phyloP scores from a whole-genome alignment of 2,329 filamentous ascomycete genomes.

The Blastomyces parvus region DNA sequence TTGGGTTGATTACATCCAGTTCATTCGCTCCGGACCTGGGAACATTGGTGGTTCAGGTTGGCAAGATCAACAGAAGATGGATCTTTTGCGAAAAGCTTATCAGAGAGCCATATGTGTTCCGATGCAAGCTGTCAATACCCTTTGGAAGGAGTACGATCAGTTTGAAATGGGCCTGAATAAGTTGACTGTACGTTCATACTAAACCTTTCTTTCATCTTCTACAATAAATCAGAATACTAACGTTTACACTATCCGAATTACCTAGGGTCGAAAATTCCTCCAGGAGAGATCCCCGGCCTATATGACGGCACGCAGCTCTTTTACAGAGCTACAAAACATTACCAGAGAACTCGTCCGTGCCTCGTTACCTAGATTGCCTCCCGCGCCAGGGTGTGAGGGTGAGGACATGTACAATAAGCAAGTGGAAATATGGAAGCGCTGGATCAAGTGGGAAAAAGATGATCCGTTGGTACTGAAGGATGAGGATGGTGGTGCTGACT shows the following conservation, averaged over 20 bases:
- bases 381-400: slow-evolving; percentile 75
- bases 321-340: slow-evolving; percentile 82
- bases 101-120: slow-evolving; percentile 83
- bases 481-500: slow-evolving; percentile 61
- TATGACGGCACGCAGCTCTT: slow-evolving; percentile 89
- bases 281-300: slow-evolving; percentile 88
- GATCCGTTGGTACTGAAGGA: slow-evolving; percentile 79
- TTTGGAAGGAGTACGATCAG: slow-evolving; percentile 97
- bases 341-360: slow-evolving; percentile 65
- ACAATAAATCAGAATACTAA: slow-evolving; percentile 12
- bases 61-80: slow-evolving; percentile 99
- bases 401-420: slow-evolving; percentile 76
- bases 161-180: slow-evolving; percentile 95
- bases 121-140: slow-evolving; percentile 65
- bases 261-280: slow-evolving; percentile 79
- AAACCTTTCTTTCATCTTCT: not conserved
- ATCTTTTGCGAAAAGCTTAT: slow-evolving; percentile 81
- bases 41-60: slow-evolving; percentile 74
- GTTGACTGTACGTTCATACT: slow-evolving; percentile 55
- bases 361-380: slow-evolving; percentile 71
- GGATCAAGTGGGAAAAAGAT: slow-evolving; percentile 92
- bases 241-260: not conserved
- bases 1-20: slow-evolving; percentile 92
- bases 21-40: slow-evolving; percentile 80
- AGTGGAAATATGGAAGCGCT: slow-evolving; percentile 80